Conservation (phyloP, 257 asterid genomes). For the Solanum tarijense region DNA sequence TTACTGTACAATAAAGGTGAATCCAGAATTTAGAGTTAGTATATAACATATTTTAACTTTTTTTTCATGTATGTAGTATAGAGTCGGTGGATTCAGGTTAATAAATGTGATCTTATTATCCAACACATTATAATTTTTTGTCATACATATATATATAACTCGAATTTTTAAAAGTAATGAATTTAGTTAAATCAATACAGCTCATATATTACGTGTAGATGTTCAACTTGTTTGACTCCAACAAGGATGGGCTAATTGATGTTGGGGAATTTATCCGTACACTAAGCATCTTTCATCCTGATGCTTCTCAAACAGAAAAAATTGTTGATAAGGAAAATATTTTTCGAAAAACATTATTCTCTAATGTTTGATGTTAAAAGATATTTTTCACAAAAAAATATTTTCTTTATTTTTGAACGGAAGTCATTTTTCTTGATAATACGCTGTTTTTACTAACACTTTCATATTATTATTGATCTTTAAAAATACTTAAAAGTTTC, state of each 20-base stretch:
- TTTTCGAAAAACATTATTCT: neutral
- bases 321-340: slow-evolving; percentile 3
- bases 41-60: neutral
- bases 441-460: neutral
- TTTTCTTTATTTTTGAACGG: neutral
- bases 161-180: too few relatives aligned
- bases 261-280: slow-evolving; percentile 4
- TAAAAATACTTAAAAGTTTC: too few relatives aligned
- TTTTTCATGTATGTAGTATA: neutral
- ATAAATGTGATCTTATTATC: neutral
- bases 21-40: neutral
- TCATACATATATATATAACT: too few relatives aligned
- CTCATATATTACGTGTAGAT: neutral
- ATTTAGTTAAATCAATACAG: too few relatives aligned
- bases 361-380: neutral
- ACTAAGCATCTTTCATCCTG: slow-evolving; percentile 31
- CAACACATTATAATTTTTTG: too few relatives aligned
- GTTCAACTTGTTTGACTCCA: slow-evolving; percentile 13
- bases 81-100: too few relatives aligned
- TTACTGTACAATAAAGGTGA: neutral
- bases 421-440: neutral
- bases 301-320: slow-evolving; percentile 38
- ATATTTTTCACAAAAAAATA: neutral
- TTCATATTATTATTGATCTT: neutral
- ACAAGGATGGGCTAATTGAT: slow-evolving; percentile 3